Evolutionary conservation across 306 rosid species (phyloP).

Genomic region (Hylodesmum podocarpum): DNA sequence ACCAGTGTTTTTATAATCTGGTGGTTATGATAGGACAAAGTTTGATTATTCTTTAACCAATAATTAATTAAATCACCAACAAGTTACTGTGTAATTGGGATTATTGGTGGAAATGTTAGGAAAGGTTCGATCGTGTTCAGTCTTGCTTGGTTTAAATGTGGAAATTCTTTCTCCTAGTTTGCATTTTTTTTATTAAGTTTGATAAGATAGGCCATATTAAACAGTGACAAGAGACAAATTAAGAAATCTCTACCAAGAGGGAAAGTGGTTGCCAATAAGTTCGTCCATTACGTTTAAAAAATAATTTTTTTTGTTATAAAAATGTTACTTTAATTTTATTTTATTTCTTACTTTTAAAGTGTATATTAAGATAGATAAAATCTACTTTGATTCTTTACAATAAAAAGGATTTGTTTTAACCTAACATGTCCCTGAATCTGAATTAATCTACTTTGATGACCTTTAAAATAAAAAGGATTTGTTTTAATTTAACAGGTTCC

Average conservation of each 20-base stretch:
- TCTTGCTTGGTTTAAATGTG: slow-evolving; percentile 20
- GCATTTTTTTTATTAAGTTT: neutral
- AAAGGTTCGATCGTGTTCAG: neutral
- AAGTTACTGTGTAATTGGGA: neutral
- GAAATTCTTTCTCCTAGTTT: slow-evolving; percentile 28
- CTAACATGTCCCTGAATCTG: neutral
- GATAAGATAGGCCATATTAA: neutral
- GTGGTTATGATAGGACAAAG: neutral
- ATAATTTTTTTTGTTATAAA: neutral
- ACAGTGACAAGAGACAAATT: slow-evolving; percentile 6
- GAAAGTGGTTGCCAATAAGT: slow-evolving; percentile 15
- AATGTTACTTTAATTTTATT: neutral
- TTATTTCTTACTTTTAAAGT: neutral
- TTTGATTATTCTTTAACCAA: slow-evolving; percentile 18
- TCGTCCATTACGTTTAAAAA: neutral
- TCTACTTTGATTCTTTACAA: neutral
- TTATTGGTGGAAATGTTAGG: slow-evolving; percentile 36
- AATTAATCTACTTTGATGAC: neutral
- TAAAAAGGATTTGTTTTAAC: neutral
- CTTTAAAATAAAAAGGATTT: neutral
- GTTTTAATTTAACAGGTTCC: neutral
- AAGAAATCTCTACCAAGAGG: neutral
- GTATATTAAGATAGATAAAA: neutral
- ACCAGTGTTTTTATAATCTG: neutral
- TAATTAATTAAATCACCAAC: slow-evolving; percentile 9